These are phyloP conservation scores for Venturia oleaginea DNA, from an alignment of 2,329 filamentous ascomycete species.

Conservation along the genomic window DNA sequence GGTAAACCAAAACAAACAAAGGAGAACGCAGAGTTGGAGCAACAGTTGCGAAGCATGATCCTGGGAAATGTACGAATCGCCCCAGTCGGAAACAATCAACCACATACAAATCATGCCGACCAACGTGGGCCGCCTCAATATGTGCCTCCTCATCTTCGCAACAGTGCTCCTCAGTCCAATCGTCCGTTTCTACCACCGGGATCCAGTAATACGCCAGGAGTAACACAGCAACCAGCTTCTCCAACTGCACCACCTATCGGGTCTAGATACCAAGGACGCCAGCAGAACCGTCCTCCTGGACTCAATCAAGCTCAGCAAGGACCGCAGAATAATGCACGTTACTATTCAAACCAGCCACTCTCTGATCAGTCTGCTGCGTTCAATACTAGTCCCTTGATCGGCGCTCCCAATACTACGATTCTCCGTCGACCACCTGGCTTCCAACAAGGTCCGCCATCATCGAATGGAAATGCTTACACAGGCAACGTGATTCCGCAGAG, in stretches of 20 bases:
- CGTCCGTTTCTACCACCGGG: not conserved
- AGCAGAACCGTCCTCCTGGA: constrained; percentile 1
- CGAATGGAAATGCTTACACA: not conserved
- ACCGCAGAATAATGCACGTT: not conserved
- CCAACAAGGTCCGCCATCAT: not conserved
- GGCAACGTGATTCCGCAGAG: not conserved
- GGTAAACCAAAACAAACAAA: constrained; percentile 3
- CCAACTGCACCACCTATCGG: not conserved
- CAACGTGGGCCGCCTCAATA: not conserved
- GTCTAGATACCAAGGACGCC: not conserved
- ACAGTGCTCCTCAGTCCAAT: not conserved
- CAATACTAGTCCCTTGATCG: not conserved
- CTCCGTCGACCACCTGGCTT: not conserved
- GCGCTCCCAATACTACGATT: not conserved
- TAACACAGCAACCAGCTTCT: not conserved
- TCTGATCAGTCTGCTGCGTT: not conserved
- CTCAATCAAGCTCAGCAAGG: constrained; percentile 2
- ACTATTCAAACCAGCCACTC: not conserved
- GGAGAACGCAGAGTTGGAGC: constrained; percentile 36
- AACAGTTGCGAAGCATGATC: constrained; percentile 51
- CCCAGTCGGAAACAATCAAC: constrained; percentile 15
- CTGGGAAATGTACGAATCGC: constrained; percentile 40
- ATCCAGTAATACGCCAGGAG: not conserved
- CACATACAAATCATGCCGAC: not conserved
- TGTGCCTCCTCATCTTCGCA: constrained; percentile 9